These are phyloP conservation scores for Daldinia childiae DNA, from an alignment of 495 filamentous ascomycete species.

Conservation along the genomic window DNA sequence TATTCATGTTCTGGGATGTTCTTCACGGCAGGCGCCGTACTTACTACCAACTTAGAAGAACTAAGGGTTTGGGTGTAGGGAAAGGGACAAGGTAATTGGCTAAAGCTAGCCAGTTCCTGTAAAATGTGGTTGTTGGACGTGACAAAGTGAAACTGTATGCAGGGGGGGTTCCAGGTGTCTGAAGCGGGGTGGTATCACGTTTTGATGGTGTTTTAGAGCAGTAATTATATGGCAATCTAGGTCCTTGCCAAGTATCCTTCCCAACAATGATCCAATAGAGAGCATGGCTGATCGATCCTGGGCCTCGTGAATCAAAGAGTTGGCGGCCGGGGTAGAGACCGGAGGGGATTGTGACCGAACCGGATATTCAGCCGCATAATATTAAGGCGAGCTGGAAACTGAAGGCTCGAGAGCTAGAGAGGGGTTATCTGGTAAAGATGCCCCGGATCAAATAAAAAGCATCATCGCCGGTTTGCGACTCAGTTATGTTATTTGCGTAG, in stretches of 20 bases:
- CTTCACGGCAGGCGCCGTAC: too few relatives aligned
- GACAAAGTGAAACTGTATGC: conserved; percentile 9
- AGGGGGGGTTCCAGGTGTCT: conserved; percentile 28
- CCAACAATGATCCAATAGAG: conserved; percentile 5
- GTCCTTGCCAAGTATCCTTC: background rate
- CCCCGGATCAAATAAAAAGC: background rate
- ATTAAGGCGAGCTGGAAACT: conserved; percentile 26
- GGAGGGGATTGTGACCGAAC: background rate
- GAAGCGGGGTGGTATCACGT: conserved; percentile 30
- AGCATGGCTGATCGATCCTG: background rate
- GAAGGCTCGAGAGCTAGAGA: background rate
- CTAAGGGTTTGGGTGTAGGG: too few relatives aligned
- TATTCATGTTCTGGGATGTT: too few relatives aligned
- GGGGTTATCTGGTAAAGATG: background rate
- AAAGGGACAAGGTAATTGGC: background rate
- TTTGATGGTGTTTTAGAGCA: conserved; percentile 36
- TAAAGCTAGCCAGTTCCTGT: background rate
- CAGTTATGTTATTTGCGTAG: background rate
- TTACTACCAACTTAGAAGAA: too few relatives aligned
- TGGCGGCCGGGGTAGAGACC: background rate
- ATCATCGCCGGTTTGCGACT: background rate
- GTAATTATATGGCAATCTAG: conserved; percentile 1
- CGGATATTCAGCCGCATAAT: conserved; percentile 21
- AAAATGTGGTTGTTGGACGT: background rate
- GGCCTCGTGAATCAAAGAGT: background rate